Base-by-base conservation (phyloP, 1,139 yeast species). In the Ogataea hybrid region DNA sequence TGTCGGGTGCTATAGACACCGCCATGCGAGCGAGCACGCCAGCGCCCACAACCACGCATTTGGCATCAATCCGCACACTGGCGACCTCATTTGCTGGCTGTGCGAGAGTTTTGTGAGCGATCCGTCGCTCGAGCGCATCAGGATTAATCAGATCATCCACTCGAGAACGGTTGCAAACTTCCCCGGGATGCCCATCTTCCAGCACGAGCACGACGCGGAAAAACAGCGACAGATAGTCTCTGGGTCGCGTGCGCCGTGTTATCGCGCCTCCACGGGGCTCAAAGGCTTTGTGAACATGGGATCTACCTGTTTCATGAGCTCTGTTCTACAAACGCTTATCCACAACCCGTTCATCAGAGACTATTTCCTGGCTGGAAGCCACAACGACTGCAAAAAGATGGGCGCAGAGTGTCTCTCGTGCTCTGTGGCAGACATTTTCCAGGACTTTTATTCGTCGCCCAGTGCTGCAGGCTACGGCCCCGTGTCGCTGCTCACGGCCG, bases 241-340 rank as follows among this genome's bases (percentile, higher is more conserved):
- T 15, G 62, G 68, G 33, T 64, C 76, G 3, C 56, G 60, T 15
- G 46, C 70, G n/a, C 94, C 95, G 3, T 61, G 75, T 1, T 71
- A 63, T 52, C 75, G 74, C 37, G 85, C 95, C 1, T 70, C 79
- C 3, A 75, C 81, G 12, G 97, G 97, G 0, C 67, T 92, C 20
- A 75, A 84, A 46, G 98, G 98, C 3, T 79, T 92, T 54, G 82
- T 89, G 42, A 92, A 92, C 61, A 79, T 92, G 78, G 98, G 98
- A 0, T 86, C 97, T 0, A 92, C 98, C 0, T 92, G 98, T 65
- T 92, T 87, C 66, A 90, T 92, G 86, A 85, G 95, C 51, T 86
- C 94, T 29, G 80, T 89, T 14, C 65, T 92, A 33, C 98, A 92
- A 65, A 79, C 95, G 0, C 65, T 90, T 34, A 70, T 92, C 39